Evolutionary conservation across 441 rosid species (phyloP).

Genomic region (Pelargonium fulgidum): DNA sequence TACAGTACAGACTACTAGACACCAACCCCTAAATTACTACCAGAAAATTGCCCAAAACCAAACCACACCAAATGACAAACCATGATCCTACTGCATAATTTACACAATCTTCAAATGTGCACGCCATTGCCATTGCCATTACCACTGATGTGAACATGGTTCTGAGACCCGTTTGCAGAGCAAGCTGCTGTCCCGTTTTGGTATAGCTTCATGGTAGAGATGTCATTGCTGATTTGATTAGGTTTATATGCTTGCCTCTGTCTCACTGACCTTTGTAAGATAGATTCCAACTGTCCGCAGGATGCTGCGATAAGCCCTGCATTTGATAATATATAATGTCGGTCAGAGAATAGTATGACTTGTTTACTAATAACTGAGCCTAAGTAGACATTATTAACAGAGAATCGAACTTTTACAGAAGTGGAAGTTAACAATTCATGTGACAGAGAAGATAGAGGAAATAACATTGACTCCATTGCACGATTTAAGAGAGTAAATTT

Average conservation of each 20-base stretch:
- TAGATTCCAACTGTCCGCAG: constrained; percentile 10
- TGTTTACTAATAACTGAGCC: too few species aligned
- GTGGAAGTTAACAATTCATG: background rate
- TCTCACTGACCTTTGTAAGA: constrained; percentile 17
- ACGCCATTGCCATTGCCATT: constrained; percentile 40
- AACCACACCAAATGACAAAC: background rate
- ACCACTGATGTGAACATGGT: background rate
- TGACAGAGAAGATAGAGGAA: background rate
- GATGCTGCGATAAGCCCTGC: constrained; percentile 21
- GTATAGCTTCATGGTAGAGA: constrained; percentile 27
- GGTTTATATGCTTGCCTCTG: constrained; percentile 28
- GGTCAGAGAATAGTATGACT: background rate
- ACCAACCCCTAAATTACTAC: background rate
- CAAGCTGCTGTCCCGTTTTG: constrained; percentile 51
- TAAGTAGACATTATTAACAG: background rate
- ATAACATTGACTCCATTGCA: background rate
- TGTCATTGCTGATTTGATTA: constrained; percentile 30
- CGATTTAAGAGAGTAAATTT: background rate
- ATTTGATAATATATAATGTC: background rate
- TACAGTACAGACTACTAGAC: background rate
- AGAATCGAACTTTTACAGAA: background rate
- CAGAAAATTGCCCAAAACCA: background rate
- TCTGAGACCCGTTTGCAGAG: constrained; percentile 43
- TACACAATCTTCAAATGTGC: constrained; percentile 26
- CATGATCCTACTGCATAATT: too few species aligned